Evolutionary conservation across 768 basidiomycete species (phyloP), one percentile per base, ranked within the genome.

Genomic region (Pseudohyphozyma bogoriensis): DNA sequence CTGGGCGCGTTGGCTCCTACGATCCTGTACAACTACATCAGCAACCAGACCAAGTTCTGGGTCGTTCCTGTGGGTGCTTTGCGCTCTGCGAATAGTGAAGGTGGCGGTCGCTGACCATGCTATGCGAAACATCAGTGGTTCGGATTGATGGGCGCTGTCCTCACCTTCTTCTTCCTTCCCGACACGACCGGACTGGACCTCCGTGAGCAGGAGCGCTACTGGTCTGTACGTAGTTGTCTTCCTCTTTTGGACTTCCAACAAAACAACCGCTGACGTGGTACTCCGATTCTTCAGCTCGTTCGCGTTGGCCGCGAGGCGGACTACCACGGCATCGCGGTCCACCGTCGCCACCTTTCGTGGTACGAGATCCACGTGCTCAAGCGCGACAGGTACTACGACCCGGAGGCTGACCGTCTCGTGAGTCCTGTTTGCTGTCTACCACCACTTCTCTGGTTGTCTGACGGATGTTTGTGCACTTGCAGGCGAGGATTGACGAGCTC

Each of bases 171-270:
- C 37, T 64, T 52, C 54, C 70, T 75, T 44, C 74, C 74, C 59
- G 76, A 76, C 56, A 76, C 74, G 8, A 77, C 76, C 26, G 76
- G 76, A 35, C 65, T 77, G n/a, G 76, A 77, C 59, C 69, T 77
- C 3, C 65, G 73, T 44, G 76, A 76, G 65, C 74, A 76, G 57
- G 75, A 77, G 60, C 70, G 76, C 53, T 75, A 75, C 69, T 75
- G 74, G 73, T 28, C 29, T 18, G 47, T 50, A 22, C 28, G 47
- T 50, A 4, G 26, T 31, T 31, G 7, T 50, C 31, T 11, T n/a
- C 12, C 12, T 32, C 37, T 35, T 15, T 26, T 5, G 22, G 3
- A 7, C 26, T 24, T 39, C n/a, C n/a, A n/a, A n/a, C n/a, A n/a
- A n/a, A n/a, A n/a, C n/a, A n/a, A n/a, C n/a, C n/a, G n/a, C n/a